Percentiles rank a stretch among this genome's conserved stretches.
Evolutionary conservation across 176 grass and related monocot species (phyloP).

Genomic region (Avena insularis): DNA sequence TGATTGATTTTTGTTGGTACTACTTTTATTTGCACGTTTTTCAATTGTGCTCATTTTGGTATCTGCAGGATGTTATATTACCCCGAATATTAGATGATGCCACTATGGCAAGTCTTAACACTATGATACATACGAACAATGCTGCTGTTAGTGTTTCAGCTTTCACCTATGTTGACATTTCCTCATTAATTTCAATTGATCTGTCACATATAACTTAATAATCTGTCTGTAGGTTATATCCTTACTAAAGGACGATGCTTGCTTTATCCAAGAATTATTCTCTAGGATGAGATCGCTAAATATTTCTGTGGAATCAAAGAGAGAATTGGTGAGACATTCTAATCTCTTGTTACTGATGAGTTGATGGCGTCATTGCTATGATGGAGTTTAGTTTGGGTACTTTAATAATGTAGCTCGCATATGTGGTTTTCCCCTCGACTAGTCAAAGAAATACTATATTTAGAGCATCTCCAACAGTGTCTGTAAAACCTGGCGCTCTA

Average conservation of each 20-base stretch:
- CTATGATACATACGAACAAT: slow-evolving; percentile 92
- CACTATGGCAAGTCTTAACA: slow-evolving; percentile 80
- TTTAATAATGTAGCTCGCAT: slow-evolving; percentile 13
- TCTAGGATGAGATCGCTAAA: slow-evolving; percentile 75
- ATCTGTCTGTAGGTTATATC: slow-evolving; percentile 87
- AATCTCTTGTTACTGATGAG: slow-evolving; percentile 35
- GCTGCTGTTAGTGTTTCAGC: slow-evolving; percentile 74
- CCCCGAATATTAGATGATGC: slow-evolving; percentile 90
- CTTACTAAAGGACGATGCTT: slow-evolving; percentile 90
- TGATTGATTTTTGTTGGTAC: slow-evolving; percentile 23
- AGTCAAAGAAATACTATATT: neutral
- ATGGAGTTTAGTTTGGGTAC: slow-evolving; percentile 14
- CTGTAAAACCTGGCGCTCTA: too few species aligned
- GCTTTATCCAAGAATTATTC: slow-evolving; percentile 95
- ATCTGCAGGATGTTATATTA: slow-evolving; percentile 95
- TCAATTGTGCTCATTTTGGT: slow-evolving; percentile 20
- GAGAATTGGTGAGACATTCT: slow-evolving; percentile 74
- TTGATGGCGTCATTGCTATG: slow-evolving; percentile 1
- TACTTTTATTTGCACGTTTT: slow-evolving; percentile 37
- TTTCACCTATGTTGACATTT: slow-evolving; percentile 31
- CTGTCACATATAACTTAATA: slow-evolving; percentile 31
- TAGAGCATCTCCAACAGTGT: neutral
- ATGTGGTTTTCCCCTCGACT: neutral
- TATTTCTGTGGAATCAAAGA: slow-evolving; percentile 73
- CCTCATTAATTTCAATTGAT: slow-evolving; percentile 27